Base-by-base conservation (phyloP, 2,329 filamentous ascomycete species). In the Diaporthe batatas region DNA sequence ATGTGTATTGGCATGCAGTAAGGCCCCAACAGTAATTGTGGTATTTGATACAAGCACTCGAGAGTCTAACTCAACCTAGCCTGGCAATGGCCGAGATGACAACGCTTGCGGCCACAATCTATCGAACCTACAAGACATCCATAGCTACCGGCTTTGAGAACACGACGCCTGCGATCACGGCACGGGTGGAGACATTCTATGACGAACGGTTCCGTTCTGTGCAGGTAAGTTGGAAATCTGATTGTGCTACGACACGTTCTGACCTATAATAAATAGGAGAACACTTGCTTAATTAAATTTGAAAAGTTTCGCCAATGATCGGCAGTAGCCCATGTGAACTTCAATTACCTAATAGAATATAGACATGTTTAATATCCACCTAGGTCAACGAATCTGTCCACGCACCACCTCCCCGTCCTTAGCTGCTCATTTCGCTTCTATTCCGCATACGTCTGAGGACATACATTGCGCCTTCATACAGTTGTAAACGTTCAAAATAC, bases 1-100 rank as follows among this genome's bases (percentile, higher is more conserved):
- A 49, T 49, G 44, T 49, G 44, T 49, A 49, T 49, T 49, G 44
- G 44, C 21, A 49, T 49, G 44, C 44, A 49, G 44, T 49, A 49
- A 23, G 44, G n/a, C 44, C 6, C 21, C 11, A 21, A 10, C 44
- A 49, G 18, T 8, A 8, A n/a, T 8, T 11, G 44, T 5, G 21
- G 44, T 23, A 2, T 23, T 49, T 18, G 3, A 3, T 11, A 23
- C 21, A n/a, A n/a, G n/a, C n/a, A n/a, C n/a, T n/a, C n/a, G 7
- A 10, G 11, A 49, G 8, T 3, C 21, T 49, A 49, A 49, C 21
- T 23, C 12, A 49, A 23, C 6, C 7, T 49, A 49, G 44, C 21
- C 8, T 49, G 21, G 44, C 44, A 10, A 49, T 49, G 44, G 44
- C 44, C 44, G 44, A 49, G n/a, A 49, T 49, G 44, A 49, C 44